Percentiles rank a stretch among this genome's conserved stretches.
phyloP scores from a whole-genome alignment of 805 yeast genomes.

The Kluyveromyces siamensis region DNA sequence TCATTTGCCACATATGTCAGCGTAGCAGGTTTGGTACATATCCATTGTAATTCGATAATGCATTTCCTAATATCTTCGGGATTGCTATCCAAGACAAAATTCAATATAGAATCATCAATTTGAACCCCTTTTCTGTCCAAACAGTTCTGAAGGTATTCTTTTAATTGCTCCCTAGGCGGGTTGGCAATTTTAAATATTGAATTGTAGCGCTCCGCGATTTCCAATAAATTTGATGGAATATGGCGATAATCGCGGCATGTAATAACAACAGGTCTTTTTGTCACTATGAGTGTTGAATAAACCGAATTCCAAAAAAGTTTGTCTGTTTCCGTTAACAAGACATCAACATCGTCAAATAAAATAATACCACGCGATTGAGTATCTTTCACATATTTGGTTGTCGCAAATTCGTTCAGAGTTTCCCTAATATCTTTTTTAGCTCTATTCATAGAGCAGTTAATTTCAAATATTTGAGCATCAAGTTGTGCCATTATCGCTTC shows the following conservation, averaged over 20 bases:
- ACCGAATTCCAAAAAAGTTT: slow-evolving; percentile 72
- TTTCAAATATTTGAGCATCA: slow-evolving; percentile 69
- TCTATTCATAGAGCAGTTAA: slow-evolving; percentile 67
- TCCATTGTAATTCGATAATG: slow-evolving; percentile 36
- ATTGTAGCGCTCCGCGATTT: slow-evolving; percentile 35
- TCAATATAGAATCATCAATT: slow-evolving; percentile 26
- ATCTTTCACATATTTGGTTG: slow-evolving; percentile 69
- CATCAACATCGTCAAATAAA: slow-evolving; percentile 78
- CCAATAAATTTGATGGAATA: slow-evolving; percentile 41
- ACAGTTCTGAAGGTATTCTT: slow-evolving; percentile 30
- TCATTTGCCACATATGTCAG: not conserved
- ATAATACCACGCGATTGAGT: slow-evolving; percentile 50
- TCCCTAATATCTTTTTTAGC: slow-evolving; percentile 61
- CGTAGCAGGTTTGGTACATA: slow-evolving; percentile 1
- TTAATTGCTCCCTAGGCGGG: slow-evolving; percentile 16
- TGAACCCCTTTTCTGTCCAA: slow-evolving; percentile 25
- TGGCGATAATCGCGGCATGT: slow-evolving; percentile 45
- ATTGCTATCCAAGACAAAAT: slow-evolving; percentile 19
- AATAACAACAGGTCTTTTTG: slow-evolving; percentile 62
- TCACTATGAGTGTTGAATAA: slow-evolving; percentile 46
- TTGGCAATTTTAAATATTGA: slow-evolving; percentile 29
- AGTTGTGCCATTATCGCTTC: slow-evolving; percentile 56
- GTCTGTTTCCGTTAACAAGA: slow-evolving; percentile 66
- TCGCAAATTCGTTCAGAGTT: slow-evolving; percentile 66
- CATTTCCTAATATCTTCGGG: slow-evolving; percentile 39